Conservation (phyloP, 768 basidiomycete species). For the Gloeophyllum trabeum region DNA sequence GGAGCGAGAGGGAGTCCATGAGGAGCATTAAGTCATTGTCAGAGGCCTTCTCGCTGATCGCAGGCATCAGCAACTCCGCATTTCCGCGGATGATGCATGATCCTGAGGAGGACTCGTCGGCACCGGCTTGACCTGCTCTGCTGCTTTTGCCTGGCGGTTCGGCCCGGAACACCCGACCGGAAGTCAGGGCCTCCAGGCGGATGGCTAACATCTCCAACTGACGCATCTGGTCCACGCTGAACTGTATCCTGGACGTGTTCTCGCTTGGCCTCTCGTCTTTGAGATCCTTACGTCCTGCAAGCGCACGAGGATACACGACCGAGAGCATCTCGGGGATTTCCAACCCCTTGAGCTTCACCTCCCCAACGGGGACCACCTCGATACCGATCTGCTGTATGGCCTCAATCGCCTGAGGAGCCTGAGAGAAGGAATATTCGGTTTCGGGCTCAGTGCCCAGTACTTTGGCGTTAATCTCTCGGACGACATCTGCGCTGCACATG, state of each 20-base stretch:
- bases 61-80: slow-evolving; percentile 53
- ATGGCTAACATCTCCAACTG: slow-evolving; percentile 65
- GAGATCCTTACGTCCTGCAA: slow-evolving; percentile 62
- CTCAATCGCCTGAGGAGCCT: slow-evolving; percentile 53
- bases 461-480: slow-evolving; percentile 65
- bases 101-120: slow-evolving; percentile 15
- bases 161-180: slow-evolving; percentile 46
- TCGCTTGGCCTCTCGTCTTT: slow-evolving; percentile 24
- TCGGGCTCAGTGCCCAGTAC: slow-evolving; percentile 42
- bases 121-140: slow-evolving; percentile 8
- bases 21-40: slow-evolving; percentile 65
- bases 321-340: slow-evolving; percentile 85
- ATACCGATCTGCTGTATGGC: slow-evolving; percentile 67
- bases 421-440: slow-evolving; percentile 48
- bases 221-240: slow-evolving; percentile 64
- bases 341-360: slow-evolving; percentile 88
- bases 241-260: slow-evolving; percentile 44
- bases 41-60: slow-evolving; percentile 54
- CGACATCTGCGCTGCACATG: slow-evolving; percentile 80
- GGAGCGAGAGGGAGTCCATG: slow-evolving; percentile 64
- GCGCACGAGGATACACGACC: slow-evolving; percentile 66
- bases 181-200: slow-evolving; percentile 68
- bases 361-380: slow-evolving; percentile 66
- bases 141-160: slow-evolving; percentile 33
- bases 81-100: slow-evolving; percentile 41